Conservation (phyloP, 1,284 basidiomycete genomes). For the Tilletia setariae region DNA sequence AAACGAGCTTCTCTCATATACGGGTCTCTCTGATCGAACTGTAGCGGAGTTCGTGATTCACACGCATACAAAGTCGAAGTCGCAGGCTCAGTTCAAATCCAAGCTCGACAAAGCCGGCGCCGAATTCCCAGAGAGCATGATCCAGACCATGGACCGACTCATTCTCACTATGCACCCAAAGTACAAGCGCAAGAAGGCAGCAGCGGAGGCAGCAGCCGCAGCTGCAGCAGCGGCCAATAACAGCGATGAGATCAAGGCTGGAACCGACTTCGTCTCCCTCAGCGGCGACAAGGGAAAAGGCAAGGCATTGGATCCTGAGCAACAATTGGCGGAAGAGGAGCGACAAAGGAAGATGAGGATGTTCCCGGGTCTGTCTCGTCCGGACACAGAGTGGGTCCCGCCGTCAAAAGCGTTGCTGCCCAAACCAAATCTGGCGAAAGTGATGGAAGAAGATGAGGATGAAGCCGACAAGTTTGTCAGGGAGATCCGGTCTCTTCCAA, state of each 20-base stretch:
- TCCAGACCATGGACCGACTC: conserved; percentile 88
- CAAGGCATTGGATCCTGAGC: conserved; percentile 54
- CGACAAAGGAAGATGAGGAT: conserved; percentile 74
- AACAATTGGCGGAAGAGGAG: conserved; percentile 56
- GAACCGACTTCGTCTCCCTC: not conserved
- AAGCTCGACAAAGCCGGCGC: conserved; percentile 78
- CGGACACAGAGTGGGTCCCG: conserved; percentile 65
- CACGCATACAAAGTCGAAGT: conserved; percentile 79
- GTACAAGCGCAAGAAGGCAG: conserved; percentile 64
- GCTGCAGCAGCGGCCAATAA: conserved; percentile 22
- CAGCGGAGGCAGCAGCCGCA: conserved; percentile 20
- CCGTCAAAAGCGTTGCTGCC: conserved; percentile 34
- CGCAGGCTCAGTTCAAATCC: conserved; percentile 72
- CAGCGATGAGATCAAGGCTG: not conserved
- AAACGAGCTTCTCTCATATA: conserved; percentile 60
- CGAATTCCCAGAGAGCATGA: conserved; percentile 81
- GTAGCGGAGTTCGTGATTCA: conserved; percentile 92
- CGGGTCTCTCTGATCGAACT: conserved; percentile 72
- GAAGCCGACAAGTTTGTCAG: conserved; percentile 57
- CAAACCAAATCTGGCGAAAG: conserved; percentile 6
- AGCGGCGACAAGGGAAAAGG: conserved; percentile 48
- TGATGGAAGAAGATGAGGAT: conserved; percentile 57
- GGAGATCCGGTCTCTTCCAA: not conserved
- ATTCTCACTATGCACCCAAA: conserved; percentile 93
- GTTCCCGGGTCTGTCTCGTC: conserved; percentile 86